Evolutionary conservation across 208 protist species (phyloP), one percentile per base, ranked within the genome.

Genomic region (Leptomonas pyrrhocoris): DNA sequence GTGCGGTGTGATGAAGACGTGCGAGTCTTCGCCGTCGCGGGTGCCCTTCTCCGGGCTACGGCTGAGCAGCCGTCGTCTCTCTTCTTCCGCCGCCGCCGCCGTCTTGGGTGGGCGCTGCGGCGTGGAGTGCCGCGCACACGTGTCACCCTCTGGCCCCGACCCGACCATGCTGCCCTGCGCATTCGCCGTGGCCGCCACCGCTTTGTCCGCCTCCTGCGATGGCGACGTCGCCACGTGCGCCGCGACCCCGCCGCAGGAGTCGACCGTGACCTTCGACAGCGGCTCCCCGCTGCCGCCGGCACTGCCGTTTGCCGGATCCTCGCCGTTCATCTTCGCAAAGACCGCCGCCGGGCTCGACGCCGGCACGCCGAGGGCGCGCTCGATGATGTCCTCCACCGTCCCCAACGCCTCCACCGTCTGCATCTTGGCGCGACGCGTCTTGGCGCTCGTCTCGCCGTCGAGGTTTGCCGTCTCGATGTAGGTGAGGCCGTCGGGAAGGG

Each of bases 391-490:
- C 73, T 94, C 86, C 23, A 91, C 81, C 12, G 89, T 94, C 46
- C 79, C 78, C 19, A 94, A 73, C 18, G 34, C 36, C 59, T 90
- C 85, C 42, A 93, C 75, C 0, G 84, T 90, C 50, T 86, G 59
- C 36, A 80, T 74, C 56, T 86, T 86, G 23, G 87, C 89, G 11
- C 87, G 77, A 2, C 89, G 80, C 28, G 86, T 85, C 74, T 98
- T 97, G 57, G 93, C 81, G 73, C 93, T 95, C 13, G 90, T 97
- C 71, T 98, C 90, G n/a, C 94, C 94, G 68, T 98, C 92, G n/a
- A 98, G 79, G 73, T 96, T 92, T 40, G 82, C 77, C 0, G 94
- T 98, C 65, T 97, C 92, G 66, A 97, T 91, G 79, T 95, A 96
- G 36, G 86, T 86, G 2, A 94, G 79, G 7, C 90, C 90, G 68